phyloP scores from a whole-genome alignment of 1,284 basidiomycete species.

The Puccinia triticina region DNA sequence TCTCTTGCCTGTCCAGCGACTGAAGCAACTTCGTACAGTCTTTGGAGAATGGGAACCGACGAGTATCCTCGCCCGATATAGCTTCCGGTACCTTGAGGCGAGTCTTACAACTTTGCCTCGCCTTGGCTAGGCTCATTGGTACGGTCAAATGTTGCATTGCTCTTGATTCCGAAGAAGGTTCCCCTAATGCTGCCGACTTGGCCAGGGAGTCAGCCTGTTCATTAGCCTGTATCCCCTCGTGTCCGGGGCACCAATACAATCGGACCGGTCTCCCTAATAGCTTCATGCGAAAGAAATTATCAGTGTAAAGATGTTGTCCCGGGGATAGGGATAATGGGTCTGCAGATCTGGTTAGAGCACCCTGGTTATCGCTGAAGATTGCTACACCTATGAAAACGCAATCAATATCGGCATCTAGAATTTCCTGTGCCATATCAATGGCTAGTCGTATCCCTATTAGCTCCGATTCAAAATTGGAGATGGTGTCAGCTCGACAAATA shows the following conservation, averaged over 20 bases:
- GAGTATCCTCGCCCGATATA: neutral
- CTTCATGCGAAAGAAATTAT: neutral
- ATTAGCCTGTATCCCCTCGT: neutral
- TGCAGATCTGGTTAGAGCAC: neutral
- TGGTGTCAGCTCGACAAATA: no score
- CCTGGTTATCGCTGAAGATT: slow-evolving; percentile 1
- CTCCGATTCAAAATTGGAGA: slow-evolving; percentile 1
- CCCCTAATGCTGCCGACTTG: neutral
- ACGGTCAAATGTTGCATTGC: no score
- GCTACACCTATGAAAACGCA: neutral
- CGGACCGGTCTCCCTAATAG: neutral
- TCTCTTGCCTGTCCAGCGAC: no score
- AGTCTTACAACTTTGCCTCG: neutral
- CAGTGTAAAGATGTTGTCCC: no score
- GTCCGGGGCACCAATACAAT: neutral
- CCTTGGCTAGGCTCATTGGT: neutral
- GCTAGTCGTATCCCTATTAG: neutral
- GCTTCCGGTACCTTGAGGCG: neutral
- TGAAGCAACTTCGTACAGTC: no score
- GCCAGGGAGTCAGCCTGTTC: neutral
- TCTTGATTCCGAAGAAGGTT: neutral
- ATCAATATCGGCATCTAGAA: neutral
- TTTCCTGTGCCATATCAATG: neutral
- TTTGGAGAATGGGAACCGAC: no score
- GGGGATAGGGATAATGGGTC: neutral